A percentile compares a stretch with the other conserved stretches of the same genome.
Conservation (phyloP, 1,139 yeast species). For the Debaryomyces robertsiae region DNA sequence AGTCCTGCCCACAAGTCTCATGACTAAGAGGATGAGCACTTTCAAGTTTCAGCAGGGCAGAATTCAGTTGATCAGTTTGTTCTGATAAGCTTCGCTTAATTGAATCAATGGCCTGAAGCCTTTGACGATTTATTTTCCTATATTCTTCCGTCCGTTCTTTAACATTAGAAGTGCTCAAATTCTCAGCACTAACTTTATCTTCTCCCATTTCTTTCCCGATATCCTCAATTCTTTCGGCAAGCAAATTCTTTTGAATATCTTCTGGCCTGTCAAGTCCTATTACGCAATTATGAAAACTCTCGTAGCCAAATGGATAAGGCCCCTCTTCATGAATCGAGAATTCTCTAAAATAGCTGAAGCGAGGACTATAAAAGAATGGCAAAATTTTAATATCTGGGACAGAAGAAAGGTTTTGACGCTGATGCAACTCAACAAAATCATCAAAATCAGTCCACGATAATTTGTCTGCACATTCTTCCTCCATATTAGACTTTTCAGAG, state of each 20-base stretch:
- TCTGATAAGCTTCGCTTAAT: constrained; percentile 25
- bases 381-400: constrained; percentile 59
- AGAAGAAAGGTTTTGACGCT: constrained; percentile 46
- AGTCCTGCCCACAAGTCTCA: constrained; percentile 16
- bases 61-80: constrained; percentile 14
- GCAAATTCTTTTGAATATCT: constrained; percentile 49
- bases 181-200: constrained; percentile 31
- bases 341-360: constrained; percentile 74
- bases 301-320: constrained; percentile 67
- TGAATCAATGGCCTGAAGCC: constrained; percentile 25
- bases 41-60: constrained; percentile 8
- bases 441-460: constrained; percentile 81
- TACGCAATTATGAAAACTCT: constrained; percentile 60
- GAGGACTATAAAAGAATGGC: constrained; percentile 75
- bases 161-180: constrained; percentile 16
- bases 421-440: constrained; percentile 78
- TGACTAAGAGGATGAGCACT: constrained; percentile 14
- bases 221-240: constrained; percentile 40
- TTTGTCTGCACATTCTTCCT: constrained; percentile 40
- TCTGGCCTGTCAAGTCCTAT: constrained; percentile 61
- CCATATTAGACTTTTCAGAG: constrained; percentile 24
- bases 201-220: constrained; percentile 49
- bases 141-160: constrained; percentile 30
- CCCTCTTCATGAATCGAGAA: constrained; percentile 51
- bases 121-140: constrained; percentile 35